Evolutionary conservation across 257 asterid genomes (phyloP), one percentile per base, ranked within the genome.

Genomic region (Lithospermum erythrorhizon): DNA sequence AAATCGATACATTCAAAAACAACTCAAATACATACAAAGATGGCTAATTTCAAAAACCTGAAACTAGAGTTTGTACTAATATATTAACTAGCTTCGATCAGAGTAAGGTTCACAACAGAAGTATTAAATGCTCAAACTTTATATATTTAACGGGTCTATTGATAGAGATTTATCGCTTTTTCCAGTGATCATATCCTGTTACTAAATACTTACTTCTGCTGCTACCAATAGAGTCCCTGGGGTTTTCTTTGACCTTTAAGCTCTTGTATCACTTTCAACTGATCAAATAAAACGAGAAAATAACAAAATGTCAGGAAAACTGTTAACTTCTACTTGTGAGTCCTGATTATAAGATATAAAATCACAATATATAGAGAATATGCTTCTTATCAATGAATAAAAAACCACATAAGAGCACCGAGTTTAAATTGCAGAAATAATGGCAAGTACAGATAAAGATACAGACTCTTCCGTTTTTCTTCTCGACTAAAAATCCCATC

Each of bases 31-130:
- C 95, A 68, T 81, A 79, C 76, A 84, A 48, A 32, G 96, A 82
- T 66, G 90, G 71, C 94, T 84, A 54, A 93, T 76, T 82, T 93
- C 96, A 41, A 86, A 84, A 55, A 93, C 87, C 98, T 90, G 94
- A 13, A 41, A 41, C 49, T 25, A 61, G 13, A 55, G 66, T 51
- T 67, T 59, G 37, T 29, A 41, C 3, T 3, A 11, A 41, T 17
- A 41, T 41, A 37, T 13, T 41, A 41, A 11, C 14, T 41, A 41
- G 32, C 32, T 3, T 27, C 9, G 14, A 1, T 35, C 13, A 3
- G 49, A 11, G n/a, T n/a, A n/a, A n/a, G 14, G 1, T 41, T 41
- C 49, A 13, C 18, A 2, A 14, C 16, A 13, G 16, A 41, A 41
- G 45, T 35, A 41, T 14, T 0, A 41, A 41, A 13, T 41, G 18